Conservation (phyloP, 2,329 filamentous ascomycete genomes). For the Paracoccidioides lutzii region DNA sequence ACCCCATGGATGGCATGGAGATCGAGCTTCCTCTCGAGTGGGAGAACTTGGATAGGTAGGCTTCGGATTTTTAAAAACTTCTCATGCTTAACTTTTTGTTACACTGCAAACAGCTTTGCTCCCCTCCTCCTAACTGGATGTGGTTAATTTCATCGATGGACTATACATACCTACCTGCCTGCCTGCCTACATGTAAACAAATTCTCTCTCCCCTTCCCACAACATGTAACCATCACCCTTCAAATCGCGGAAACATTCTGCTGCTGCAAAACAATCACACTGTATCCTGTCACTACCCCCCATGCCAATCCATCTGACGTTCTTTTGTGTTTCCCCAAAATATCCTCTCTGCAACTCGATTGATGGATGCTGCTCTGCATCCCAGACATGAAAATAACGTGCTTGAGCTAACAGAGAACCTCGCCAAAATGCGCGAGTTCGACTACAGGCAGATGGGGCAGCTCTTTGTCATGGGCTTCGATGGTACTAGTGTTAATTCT, state of each 20-base stretch:
- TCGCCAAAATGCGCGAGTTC: slow-evolving; percentile 64
- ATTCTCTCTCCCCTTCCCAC: too few relatives aligned
- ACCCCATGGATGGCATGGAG: slow-evolving; percentile 30
- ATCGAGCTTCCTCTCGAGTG: slow-evolving; percentile 42
- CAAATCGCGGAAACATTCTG: background rate
- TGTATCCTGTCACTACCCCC: background rate
- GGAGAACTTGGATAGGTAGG: slow-evolving; percentile 65
- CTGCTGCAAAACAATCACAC: background rate
- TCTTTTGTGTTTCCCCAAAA: background rate
- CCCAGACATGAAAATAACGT: slow-evolving; percentile 4
- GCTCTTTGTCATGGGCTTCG: slow-evolving; percentile 55
- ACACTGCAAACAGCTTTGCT: background rate
- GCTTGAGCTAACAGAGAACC: slow-evolving; percentile 34
- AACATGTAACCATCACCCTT: background rate
- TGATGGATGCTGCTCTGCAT: background rate
- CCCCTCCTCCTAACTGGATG: background rate
- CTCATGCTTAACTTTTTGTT: background rate
- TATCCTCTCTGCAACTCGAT: background rate
- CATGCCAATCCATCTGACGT: background rate
- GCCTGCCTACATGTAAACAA: background rate
- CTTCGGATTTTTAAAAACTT: slow-evolving; percentile 5
- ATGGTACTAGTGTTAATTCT: slow-evolving; percentile 50
- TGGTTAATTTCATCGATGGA: background rate
- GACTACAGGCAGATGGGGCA: slow-evolving; percentile 39
- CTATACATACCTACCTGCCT: background rate